Percentiles rank a stretch among this genome's conserved stretches.
Conservation (phyloP, 495 filamentous ascomycete species). For the Penicillium cinerascens region DNA sequence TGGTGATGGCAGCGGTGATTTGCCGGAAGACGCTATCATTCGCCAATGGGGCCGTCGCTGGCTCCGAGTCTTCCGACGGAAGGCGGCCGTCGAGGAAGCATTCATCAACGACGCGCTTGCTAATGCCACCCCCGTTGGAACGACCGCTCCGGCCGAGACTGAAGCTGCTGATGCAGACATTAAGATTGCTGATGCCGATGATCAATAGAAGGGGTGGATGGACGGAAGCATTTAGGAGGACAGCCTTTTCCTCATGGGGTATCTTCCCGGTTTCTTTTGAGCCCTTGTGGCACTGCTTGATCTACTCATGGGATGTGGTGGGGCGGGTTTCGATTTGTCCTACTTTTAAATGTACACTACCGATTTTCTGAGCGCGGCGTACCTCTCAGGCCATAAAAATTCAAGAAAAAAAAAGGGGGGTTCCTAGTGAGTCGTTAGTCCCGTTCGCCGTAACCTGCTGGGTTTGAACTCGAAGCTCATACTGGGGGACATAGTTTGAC, state of each 20-base stretch:
- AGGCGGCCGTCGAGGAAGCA: conserved; percentile 79
- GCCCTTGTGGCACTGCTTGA: conserved; percentile 6
- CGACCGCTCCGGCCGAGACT: conserved; percentile 26
- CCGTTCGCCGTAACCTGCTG: not conserved
- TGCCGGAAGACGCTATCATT: conserved; percentile 59
- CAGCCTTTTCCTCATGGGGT: not conserved
- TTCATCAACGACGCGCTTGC: conserved; percentile 44
- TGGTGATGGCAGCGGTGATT: conserved; percentile 39
- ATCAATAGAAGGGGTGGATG: conserved; percentile 4
- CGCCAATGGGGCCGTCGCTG: conserved; percentile 81
- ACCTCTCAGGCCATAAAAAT: not conserved
- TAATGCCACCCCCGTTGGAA: conserved; percentile 37
- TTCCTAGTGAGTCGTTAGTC: not conserved
- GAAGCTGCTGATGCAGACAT: conserved; percentile 26
- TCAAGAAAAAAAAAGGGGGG: not conserved
- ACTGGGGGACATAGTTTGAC: no score
- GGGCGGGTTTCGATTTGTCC: not conserved
- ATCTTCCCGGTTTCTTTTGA: conserved; percentile 1
- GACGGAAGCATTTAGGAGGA: not conserved
- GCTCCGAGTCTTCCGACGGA: conserved; percentile 78
- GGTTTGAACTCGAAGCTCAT: not conserved
- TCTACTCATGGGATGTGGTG: not conserved
- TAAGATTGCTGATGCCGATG: conserved; percentile 31
- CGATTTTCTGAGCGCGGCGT: not conserved
- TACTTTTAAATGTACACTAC: conserved; percentile 15